Percentiles rank a stretch among this genome's conserved stretches.
phyloP scores from a whole-genome alignment of 2,329 filamentous ascomycete species.

The Periconia sp. region DNA sequence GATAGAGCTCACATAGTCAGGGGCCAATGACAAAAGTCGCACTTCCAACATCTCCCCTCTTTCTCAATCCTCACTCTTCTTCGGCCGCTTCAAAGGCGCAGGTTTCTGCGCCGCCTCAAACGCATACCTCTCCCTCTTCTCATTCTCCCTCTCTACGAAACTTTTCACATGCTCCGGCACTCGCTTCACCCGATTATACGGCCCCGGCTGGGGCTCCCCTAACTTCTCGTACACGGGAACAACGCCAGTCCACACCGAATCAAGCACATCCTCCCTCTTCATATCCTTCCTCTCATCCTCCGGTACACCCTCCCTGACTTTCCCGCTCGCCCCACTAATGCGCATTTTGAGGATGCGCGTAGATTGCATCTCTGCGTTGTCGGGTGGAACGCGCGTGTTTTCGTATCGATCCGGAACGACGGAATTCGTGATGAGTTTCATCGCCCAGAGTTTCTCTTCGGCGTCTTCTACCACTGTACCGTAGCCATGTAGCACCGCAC shows the following conservation, averaged over 20 bases:
- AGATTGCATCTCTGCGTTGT: slow-evolving; percentile 73
- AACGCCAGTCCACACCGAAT: slow-evolving; percentile 65
- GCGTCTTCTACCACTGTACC: slow-evolving; percentile 70
- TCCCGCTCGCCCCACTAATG: slow-evolving; percentile 75
- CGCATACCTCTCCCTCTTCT: slow-evolving; percentile 28
- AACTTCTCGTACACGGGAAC: slow-evolving; percentile 68
- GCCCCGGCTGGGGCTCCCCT: slow-evolving; percentile 67
- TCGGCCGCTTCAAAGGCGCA: slow-evolving; percentile 28
- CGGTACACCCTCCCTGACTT: slow-evolving; percentile 71
- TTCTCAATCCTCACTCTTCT: slow-evolving; percentile 21
- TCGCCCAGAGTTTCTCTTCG: slow-evolving; percentile 77
- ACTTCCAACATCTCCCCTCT: too few relatives aligned
- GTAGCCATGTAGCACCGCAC: slow-evolving; percentile 77
- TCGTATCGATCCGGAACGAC: slow-evolving; percentile 74
- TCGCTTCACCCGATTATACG: slow-evolving; percentile 63
- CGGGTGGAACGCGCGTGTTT: slow-evolving; percentile 72
- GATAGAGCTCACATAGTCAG: too few relatives aligned
- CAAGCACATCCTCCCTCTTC: slow-evolving; percentile 55
- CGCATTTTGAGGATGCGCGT: slow-evolving; percentile 75
- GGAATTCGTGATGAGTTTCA: slow-evolving; percentile 77
- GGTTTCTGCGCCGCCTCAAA: slow-evolving; percentile 27
- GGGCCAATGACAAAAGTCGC: too few relatives aligned
- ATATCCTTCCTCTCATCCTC: slow-evolving; percentile 65
- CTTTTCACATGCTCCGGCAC: slow-evolving; percentile 67
- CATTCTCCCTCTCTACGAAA: slow-evolving; percentile 59